Percentiles rank a stretch among this genome's conserved stretches.
phyloP scores from a whole-genome alignment of 2,329 filamentous ascomycete genomes.

The Colletotrichum melonis region DNA sequence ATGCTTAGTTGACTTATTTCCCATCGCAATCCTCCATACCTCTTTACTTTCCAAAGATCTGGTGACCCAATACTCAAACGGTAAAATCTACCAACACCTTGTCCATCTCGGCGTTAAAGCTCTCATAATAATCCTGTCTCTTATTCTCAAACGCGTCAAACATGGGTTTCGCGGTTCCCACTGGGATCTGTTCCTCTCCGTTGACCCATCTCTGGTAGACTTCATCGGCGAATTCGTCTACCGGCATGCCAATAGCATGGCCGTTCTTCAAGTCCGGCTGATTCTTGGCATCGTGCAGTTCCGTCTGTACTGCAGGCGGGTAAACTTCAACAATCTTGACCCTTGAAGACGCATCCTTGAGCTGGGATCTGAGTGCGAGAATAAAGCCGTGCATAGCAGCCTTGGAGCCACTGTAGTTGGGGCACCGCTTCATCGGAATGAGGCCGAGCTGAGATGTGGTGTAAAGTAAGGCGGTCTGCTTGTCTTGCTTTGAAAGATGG shows the following conservation, averaged over 20 bases:
- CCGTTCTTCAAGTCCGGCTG: conserved; percentile 19
- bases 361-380: conserved; percentile 37
- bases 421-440: conserved; percentile 26
- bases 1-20: too few species aligned
- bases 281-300: conserved; percentile 15
- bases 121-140: conserved; percentile 2
- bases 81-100: conserved; percentile 1
- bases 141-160: conserved; percentile 12
- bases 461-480: conserved; percentile 34
- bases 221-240: conserved; percentile 54
- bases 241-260: conserved; percentile 46
- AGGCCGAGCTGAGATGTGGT: conserved; percentile 38
- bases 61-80: conserved; percentile 37
- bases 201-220: conserved; percentile 54
- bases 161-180: conserved; percentile 10
- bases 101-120: conserved; percentile 11
- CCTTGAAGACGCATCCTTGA: conserved; percentile 22
- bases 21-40: too few species aligned
- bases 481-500: conserved; percentile 37
- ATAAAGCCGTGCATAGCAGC: conserved; percentile 42
- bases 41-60: not conserved
- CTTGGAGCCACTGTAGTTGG: conserved; percentile 45
- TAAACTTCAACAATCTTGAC: conserved; percentile 43
- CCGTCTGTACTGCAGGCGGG: conserved; percentile 43
- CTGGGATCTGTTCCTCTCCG: conserved; percentile 50